phyloP scores from a whole-genome alignment of 2,329 filamentous ascomycete species.

The Aspergillus latus region DNA sequence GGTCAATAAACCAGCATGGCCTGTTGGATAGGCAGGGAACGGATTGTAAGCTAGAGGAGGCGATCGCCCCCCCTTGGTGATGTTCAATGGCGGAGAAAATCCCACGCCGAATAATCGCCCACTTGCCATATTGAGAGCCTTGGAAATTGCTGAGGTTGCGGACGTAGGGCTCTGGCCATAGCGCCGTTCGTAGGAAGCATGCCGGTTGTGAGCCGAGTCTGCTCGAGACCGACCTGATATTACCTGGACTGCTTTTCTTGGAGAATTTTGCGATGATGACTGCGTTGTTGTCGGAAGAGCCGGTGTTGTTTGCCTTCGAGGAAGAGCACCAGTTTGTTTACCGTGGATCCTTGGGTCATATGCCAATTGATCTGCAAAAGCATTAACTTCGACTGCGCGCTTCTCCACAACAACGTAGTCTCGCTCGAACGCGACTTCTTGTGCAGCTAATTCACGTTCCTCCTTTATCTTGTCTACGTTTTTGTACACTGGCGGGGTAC shows the following conservation, averaged over 20 bases:
- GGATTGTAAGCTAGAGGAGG: constrained; percentile 58
- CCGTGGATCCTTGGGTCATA: constrained; percentile 69
- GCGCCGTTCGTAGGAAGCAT: constrained; percentile 76
- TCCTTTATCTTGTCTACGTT: constrained; percentile 33
- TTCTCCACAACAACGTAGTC: constrained; percentile 98
- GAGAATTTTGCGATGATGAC: constrained; percentile 66
- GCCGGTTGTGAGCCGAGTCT: constrained; percentile 65
- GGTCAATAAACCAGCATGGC: constrained; percentile 67
- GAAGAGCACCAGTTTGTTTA: constrained; percentile 61
- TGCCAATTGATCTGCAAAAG: constrained; percentile 90
- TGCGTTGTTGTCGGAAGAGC: constrained; percentile 64
- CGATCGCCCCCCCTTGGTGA: constrained; percentile 48
- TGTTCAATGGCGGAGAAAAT: constrained; percentile 50
- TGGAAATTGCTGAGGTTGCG: constrained; percentile 87
- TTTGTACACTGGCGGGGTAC: constrained; percentile 49
- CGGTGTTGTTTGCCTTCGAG: constrained; percentile 76
- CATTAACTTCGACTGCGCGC: constrained; percentile 92
- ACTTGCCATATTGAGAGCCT: constrained; percentile 92
- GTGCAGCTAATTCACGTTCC: constrained; percentile 66
- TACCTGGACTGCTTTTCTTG: constrained; percentile 73
- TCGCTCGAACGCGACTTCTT: constrained; percentile 85
- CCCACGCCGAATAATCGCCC: constrained; percentile 54
- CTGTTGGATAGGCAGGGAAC: constrained; percentile 80
- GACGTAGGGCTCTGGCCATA: constrained; percentile 72
- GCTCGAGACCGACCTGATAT: constrained; percentile 63